Percentiles rank a stretch among this genome's conserved stretches.
phyloP scores from a whole-genome alignment of 306 rosid species.

The Sicyos baderoa region DNA sequence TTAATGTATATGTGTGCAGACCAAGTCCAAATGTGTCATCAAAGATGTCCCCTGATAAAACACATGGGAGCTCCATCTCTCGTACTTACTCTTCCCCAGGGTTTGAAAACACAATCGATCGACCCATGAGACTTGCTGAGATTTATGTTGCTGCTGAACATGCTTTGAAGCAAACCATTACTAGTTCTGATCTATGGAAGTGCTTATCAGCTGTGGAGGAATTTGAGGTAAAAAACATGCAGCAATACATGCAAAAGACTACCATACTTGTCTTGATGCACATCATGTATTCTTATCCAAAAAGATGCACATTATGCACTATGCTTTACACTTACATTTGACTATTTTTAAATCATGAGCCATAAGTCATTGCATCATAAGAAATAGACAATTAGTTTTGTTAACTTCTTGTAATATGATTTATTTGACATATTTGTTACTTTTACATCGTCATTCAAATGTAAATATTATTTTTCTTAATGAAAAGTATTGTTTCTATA shows the following conservation, averaged over 20 bases:
- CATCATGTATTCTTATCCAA: background rate
- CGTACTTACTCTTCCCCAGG: conserved; percentile 95
- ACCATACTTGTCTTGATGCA: background rate
- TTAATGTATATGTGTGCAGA: conserved; percentile 55
- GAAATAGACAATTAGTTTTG: background rate
- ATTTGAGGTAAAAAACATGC: conserved; percentile 65
- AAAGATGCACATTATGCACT: background rate
- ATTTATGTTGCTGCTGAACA: conserved; percentile 82
- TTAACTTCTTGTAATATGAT: too few species aligned
- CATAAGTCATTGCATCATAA: background rate
- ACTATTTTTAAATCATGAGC: background rate
- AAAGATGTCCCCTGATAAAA: conserved; percentile 59
- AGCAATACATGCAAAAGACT: background rate
- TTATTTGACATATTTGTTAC: too few species aligned
- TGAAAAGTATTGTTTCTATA: too few species aligned
- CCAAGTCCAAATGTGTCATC: conserved; percentile 60
- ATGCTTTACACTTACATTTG: background rate
- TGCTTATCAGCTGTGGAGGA: conserved; percentile 72
- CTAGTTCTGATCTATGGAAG: conserved; percentile 49
- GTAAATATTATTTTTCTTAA: too few species aligned
- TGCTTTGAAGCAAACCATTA: conserved; percentile 70
- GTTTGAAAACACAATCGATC: conserved; percentile 67
- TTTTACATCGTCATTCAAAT: too few species aligned
- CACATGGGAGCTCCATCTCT: conserved; percentile 49
- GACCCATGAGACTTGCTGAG: conserved; percentile 98